A percentile compares a stretch with the other conserved stretches of the same genome.
Evolutionary conservation across 805 yeast species (phyloP).

Genomic region (Pichia manshurica): DNA sequence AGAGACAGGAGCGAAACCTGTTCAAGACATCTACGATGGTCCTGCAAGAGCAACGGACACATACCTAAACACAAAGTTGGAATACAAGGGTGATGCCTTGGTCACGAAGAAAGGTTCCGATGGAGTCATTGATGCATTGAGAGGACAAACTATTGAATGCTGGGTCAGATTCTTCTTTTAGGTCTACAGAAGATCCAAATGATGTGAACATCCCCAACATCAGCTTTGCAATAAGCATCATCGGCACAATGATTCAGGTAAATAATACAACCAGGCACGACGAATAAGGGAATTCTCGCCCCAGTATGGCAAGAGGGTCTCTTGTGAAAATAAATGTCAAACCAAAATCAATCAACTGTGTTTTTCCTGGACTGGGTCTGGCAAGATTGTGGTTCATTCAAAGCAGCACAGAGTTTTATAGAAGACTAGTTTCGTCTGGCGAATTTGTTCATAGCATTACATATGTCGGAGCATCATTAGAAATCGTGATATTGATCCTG

Average conservation of each 20-base stretch:
- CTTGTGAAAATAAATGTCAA: too few species aligned
- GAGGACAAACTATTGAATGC: conserved; percentile 75
- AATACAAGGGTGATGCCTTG: conserved; percentile 62
- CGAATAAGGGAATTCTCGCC: too few species aligned
- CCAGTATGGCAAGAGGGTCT: too few species aligned
- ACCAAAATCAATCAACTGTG: too few species aligned
- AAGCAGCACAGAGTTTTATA: too few species aligned
- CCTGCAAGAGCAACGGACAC: conserved; percentile 63
- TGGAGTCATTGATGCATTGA: conserved; percentile 99
- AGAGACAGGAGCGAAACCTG: conserved; percentile 5
- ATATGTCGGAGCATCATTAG: too few species aligned
- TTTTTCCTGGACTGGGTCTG: too few species aligned
- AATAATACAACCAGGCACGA: conserved; percentile 58
- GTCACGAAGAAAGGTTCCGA: conserved; percentile 69
- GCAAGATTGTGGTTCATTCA: too few species aligned
- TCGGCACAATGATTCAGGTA: conserved; percentile 69
- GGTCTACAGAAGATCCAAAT: conserved; percentile 32
- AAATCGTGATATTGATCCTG: too few species aligned
- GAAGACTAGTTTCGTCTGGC: too few species aligned
- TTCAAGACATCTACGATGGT: conserved; percentile 31
- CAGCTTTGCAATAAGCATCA: conserved; percentile 97
- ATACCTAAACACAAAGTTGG: conserved; percentile 60
- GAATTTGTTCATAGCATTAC: too few species aligned
- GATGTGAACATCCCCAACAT: conserved; percentile 62
- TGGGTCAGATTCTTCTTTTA: conserved; percentile 71